Evolutionary conservation across 2,329 filamentous ascomycete species (phyloP), one percentile per base, ranked within the genome.

Genomic region (Fusarium abutilonis): DNA sequence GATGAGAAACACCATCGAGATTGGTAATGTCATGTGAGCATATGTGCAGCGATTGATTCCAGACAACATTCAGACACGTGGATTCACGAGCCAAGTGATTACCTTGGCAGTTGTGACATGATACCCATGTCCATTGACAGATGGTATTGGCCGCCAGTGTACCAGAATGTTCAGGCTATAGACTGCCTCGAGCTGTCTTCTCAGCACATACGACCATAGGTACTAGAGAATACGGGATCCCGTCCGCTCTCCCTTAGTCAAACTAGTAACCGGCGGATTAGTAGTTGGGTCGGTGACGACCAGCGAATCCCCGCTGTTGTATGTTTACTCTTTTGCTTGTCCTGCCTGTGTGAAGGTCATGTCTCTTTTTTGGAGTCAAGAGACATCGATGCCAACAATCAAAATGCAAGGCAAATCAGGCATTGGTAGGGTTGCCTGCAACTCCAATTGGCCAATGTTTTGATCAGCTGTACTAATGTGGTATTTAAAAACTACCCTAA

Each of bases 281-380:
- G 55, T 58, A 58, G 55, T 58, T 58, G 55, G 55, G 55, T 58
- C 55, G 55, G 55, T 58, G 55, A 58, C 55, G 55, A 58, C 55
- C 55, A 58, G 55, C 55, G 55, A 58, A 58, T 58, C 52, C 55
- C 55, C 44, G 55, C 55, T 58, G 55, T 58, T 51, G 55, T 57
- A 58, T 58, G 53, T 57, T 40, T 26, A 3, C 7, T 1, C 23
- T 35, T 50, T 50, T 34, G 32, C 23, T 17, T 2, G 7, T 15
- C 9, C 4, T 29, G 23, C 6, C 6, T 26, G 8, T 4, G 15
- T 5, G 6, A 5, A 4, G 15, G 17, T 29, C 14, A 8, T 6
- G 8, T 34, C 11, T 17, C 32, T 26, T 15, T 19, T 29, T 41
- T 19, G 34, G 11, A 3, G 28, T 7, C 23, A 29, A 13, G 9